These are phyloP conservation scores for Cercospora sojina DNA, from an alignment of 2,329 filamentous ascomycete species.

Conservation along the genomic window DNA sequence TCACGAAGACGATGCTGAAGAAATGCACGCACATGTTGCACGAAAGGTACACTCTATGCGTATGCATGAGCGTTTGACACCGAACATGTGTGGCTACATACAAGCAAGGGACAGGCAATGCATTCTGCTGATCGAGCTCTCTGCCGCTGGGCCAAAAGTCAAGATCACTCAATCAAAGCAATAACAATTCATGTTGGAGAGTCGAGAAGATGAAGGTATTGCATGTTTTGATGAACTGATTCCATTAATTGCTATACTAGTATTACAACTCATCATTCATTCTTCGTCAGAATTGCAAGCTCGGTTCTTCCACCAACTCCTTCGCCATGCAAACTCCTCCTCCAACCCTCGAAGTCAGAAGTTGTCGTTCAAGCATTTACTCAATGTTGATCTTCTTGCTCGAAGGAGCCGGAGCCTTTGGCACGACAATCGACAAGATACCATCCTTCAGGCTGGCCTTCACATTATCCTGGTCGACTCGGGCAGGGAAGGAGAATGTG, in stretches of 20 bases:
- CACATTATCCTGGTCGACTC: constrained; percentile 61
- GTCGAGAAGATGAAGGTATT: background rate
- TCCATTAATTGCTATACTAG: constrained; percentile 16
- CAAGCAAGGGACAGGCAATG: background rate
- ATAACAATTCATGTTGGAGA: background rate
- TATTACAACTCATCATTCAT: constrained; percentile 16
- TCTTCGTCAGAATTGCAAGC: background rate
- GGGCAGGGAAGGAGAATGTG: constrained; percentile 58
- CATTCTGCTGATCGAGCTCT: background rate
- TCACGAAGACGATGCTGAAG: background rate
- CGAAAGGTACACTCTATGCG: background rate
- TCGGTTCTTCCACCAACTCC: background rate
- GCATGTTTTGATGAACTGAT: background rate
- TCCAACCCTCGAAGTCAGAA: background rate
- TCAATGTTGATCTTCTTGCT: constrained; percentile 58
- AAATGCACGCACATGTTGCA: background rate
- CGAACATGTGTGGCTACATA: background rate
- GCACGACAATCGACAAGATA: constrained; percentile 57
- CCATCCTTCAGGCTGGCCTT: constrained; percentile 62
- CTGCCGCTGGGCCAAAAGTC: background rate
- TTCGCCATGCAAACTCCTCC: constrained; percentile 2
- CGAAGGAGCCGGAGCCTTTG: constrained; percentile 53
- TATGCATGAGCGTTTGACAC: background rate
- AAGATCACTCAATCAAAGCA: background rate
- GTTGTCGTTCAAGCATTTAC: constrained; percentile 37